Evolutionary conservation across 805 yeast species (phyloP).

Genomic region (Lipomyces orientalis): DNA sequence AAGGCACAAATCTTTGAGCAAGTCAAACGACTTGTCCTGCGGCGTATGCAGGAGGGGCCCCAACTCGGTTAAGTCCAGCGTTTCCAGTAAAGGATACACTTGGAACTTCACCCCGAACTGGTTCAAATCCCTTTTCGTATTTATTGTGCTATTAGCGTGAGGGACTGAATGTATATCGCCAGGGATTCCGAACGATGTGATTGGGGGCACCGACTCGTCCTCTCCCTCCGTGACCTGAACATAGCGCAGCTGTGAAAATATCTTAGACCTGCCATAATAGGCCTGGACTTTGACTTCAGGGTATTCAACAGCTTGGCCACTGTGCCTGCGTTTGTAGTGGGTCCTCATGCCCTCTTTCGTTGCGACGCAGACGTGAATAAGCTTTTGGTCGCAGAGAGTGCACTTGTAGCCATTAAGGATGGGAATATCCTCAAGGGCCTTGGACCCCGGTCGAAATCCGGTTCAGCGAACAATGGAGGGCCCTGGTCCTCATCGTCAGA

Average conservation of each 20-base stretch:
- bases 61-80: not conserved
- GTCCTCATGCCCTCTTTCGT: not conserved
- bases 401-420: no score
- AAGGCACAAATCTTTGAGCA: not conserved
- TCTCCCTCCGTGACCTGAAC: no score
- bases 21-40: not conserved
- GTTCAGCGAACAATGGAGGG: not conserved
- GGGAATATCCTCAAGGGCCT: not conserved
- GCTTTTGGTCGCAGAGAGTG: no score
- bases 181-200: no score
- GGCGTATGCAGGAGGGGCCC: not conserved
- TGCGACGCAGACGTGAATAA: not conserved
- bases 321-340: not conserved
- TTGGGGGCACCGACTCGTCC: no score
- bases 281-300: no score
- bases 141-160: no score
- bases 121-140: not conserved
- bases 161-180: no score
- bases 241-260: no score
- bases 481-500: conserved; percentile 4
- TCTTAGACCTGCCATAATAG: no score
- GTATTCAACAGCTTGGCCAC: not conserved
- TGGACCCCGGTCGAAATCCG: not conserved
- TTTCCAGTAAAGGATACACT: not conserved
- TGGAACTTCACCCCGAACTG: not conserved